phyloP scores from a whole-genome alignment of 441 rosid genomes.

The Macaranga tanarius region DNA sequence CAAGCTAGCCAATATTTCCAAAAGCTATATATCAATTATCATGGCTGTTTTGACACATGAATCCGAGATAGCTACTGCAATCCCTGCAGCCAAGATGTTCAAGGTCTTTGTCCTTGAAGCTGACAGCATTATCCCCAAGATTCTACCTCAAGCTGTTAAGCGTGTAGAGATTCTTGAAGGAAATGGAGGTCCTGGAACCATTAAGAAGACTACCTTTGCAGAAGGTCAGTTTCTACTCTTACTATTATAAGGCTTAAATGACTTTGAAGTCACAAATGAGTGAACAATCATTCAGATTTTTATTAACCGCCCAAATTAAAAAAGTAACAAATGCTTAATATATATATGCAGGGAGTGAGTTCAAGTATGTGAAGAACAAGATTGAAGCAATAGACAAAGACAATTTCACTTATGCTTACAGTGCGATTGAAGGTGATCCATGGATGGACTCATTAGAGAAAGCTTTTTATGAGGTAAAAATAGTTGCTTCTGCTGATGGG shows the following conservation, averaged over 20 bases:
- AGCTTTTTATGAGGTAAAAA: slow-evolving; percentile 4
- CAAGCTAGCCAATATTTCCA: too few relatives aligned
- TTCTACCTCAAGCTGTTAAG: slow-evolving; percentile 6
- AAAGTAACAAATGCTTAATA: too few relatives aligned
- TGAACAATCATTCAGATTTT: not conserved
- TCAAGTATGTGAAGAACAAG: not conserved
- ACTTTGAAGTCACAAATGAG: not conserved
- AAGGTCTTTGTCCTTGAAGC: slow-evolving; percentile 9
- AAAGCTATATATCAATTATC: too few relatives aligned
- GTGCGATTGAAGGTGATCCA: not conserved
- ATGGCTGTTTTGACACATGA: slow-evolving; percentile 22
- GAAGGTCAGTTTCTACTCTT: not conserved
- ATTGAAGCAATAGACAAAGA: not conserved
- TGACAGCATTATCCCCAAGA: not conserved
- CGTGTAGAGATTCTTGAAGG: slow-evolving; percentile 13
- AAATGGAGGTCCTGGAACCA: slow-evolving; percentile 35
- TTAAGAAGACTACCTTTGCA: slow-evolving; percentile 31
- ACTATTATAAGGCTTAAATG: not conserved
- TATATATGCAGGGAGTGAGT: not conserved
- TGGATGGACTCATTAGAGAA: not conserved
- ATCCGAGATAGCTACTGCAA: not conserved
- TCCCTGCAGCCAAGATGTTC: slow-evolving; percentile 11
- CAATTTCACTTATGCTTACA: not conserved
- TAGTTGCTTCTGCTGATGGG: slow-evolving; percentile 32
- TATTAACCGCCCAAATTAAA: not conserved